Evolutionary conservation across 257 asterid genomes (phyloP), one percentile per base, ranked within the genome.

Genomic region (Avicennia marina): DNA sequence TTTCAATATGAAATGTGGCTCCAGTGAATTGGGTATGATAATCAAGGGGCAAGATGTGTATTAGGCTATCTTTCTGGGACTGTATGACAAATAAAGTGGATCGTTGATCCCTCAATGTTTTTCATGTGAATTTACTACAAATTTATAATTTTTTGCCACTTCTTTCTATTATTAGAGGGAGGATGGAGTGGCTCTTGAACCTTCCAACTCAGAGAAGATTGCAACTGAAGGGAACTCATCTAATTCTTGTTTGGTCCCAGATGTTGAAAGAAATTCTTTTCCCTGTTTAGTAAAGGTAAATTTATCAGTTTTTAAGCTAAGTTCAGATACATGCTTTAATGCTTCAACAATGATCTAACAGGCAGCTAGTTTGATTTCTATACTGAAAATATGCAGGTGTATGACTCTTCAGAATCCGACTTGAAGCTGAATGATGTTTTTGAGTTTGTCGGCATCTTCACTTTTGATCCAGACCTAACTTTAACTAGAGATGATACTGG

Each of bases 401-500:
- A 88, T 53, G 98, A 88, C 69, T 64, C 82, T 40, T 82, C 80
- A 6, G 95, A 80, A 63, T 78, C 94, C 11, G 89, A 80, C 40
- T 39, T 91, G 77, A 85, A 83, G 83, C 76, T 91, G 47, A 91
- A 88, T 77, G 96, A 83, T 60, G 82, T 91, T 74, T 83, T 83
- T 64, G 97, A 91, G 82, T 91, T 91, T 64, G 77, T 91, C 53
- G 95, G 97, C 36, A 60, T 91, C 80, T 77, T 81, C 72, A 82
- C 87, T 56, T 83, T 63, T 47, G 96, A 88, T 58, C 53, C 80
- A 6, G 96, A 83, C 24, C 70, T 77, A 50, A 32, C 75, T 20
- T 40, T 29, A 8, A 83, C 62, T 43, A 65, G 58, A 53, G 76
- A 69, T 72, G 85, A 67, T 33, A 62, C 66, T 48, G 75, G 70